These are phyloP conservation scores for Beta macrorhiza DNA, from an alignment of 179 eudicot species.

Conservation along the genomic window DNA sequence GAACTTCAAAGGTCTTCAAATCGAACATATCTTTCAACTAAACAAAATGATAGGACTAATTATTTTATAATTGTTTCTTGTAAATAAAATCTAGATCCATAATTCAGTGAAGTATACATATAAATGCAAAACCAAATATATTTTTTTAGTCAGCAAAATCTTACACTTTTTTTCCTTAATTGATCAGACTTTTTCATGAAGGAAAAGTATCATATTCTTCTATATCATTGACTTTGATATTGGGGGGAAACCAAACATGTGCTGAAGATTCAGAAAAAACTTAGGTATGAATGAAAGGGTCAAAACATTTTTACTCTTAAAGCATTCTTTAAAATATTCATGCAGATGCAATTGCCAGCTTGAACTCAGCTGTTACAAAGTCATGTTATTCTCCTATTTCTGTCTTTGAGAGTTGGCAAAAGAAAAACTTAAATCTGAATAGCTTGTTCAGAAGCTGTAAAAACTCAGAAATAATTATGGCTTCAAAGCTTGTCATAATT, in stretches of 20 bases:
- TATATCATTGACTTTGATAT: neutral
- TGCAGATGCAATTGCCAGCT: conserved; percentile 8
- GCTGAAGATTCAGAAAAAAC: neutral
- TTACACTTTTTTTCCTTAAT: neutral
- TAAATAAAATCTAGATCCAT: too few relatives aligned
- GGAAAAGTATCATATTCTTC: neutral
- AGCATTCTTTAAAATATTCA: neutral
- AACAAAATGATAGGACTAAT: too few relatives aligned
- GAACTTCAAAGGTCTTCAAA: too few relatives aligned
- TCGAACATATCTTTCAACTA: too few relatives aligned
- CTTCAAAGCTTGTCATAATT: conserved; percentile 36
- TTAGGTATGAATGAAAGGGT: conserved; percentile 14
- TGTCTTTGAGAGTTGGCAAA: neutral
- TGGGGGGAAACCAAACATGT: conserved; percentile 7
- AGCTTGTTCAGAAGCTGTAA: neutral
- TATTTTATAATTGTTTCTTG: too few relatives aligned
- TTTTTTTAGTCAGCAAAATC: neutral
- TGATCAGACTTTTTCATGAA: neutral
- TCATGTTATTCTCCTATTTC: neutral
- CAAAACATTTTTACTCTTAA: neutral
- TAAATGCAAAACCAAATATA: neutral
- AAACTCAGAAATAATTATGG: conserved; percentile 29
- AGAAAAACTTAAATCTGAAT: conserved; percentile 1
- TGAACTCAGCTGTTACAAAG: neutral
- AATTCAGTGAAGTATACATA: neutral